Evolutionary conservation across 192 early-diverging fungal genomes (phyloP), one percentile per base, ranked within the genome.

Genomic region (Lunasporangiospora selenospora): DNA sequence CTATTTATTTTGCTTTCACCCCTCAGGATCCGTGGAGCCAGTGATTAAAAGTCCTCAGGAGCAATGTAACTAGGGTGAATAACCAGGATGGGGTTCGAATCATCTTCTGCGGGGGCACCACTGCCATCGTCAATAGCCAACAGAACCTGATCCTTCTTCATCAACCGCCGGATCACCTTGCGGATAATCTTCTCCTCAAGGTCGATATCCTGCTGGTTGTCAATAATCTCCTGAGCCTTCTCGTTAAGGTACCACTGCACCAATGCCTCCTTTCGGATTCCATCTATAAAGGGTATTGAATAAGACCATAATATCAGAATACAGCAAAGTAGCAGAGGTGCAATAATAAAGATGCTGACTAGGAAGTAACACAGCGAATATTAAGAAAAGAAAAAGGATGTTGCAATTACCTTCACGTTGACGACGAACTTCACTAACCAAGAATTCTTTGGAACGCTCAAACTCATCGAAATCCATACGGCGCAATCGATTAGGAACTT

Each of bases 391-490:
- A 24, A 18, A 24, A 16, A 15, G 37, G 8, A 34, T 10, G 41
- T 6, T 9, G 19, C 23, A n/a, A n/a, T 47, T 65, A 65, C 63
- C 69, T 34, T 73, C 69, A 27, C 58, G 41, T 29, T 62, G 46
- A 11, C 55, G 53, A 19, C 69, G 69, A 12, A 73, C 69, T 44
- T 56, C 46, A 43, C 60, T 73, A n/a, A 73, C 69, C 48, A 73
- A 44, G 40, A 73, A 38, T 16, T 58, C 48, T 61, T 63, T 73
- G 19, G 69, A 53, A 1, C 69, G 54, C 52, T 73, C 69, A 53
- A 73, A 73, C 46, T 73, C 69, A 16, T 73, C 69, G 29, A 46
- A 73, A 18, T 73, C 69, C 54, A 73, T 73, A 29, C 69, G 69
- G 21, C 60, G 69, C 11, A 57, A 47, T 15, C 69, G 69, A n/a